Percentiles rank a stretch among this genome's conserved stretches.
phyloP scores from a whole-genome alignment of 257 asterid species.

The Nicotiana obtusifolia region DNA sequence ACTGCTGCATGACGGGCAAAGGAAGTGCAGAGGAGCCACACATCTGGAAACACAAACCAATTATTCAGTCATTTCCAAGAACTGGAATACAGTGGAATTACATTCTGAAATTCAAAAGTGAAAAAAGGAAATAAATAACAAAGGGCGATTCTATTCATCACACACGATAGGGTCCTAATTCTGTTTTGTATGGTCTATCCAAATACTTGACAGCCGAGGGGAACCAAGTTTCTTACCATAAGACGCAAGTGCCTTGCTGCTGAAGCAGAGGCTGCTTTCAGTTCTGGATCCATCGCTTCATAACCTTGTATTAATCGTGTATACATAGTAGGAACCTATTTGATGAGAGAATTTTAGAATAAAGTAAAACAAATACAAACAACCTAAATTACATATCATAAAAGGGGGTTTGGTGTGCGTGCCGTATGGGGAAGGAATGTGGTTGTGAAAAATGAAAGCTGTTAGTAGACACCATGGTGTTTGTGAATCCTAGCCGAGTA shows the following conservation, averaged over 20 bases:
- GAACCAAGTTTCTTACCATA: slow-evolving; percentile 50
- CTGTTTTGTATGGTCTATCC: neutral
- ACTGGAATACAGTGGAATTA: neutral
- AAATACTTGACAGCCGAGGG: neutral
- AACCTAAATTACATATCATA: neutral
- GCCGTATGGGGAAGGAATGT: neutral
- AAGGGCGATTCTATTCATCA: neutral
- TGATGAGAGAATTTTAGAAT: neutral
- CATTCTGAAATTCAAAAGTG: neutral
- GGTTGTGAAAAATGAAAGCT: neutral
- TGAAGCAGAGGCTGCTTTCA: slow-evolving; percentile 52
- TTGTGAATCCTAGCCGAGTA: neutral
- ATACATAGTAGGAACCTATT: slow-evolving; percentile 89
- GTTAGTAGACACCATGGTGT: neutral
- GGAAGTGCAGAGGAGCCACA: slow-evolving; percentile 98
- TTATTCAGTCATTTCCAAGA: neutral
- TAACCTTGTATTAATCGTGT: slow-evolving; percentile 94
- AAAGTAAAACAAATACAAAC: neutral
- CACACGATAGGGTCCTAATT: neutral
- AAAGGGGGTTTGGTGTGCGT: neutral
- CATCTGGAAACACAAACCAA: slow-evolving; percentile 43
- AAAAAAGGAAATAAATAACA: neutral
- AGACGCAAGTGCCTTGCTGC: slow-evolving; percentile 80
- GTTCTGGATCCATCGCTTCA: slow-evolving; percentile 77
- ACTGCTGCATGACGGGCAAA: slow-evolving; percentile 85